phyloP scores from a whole-genome alignment of 352 stramenopile genomes.

The Phytophthora crassamura region DNA sequence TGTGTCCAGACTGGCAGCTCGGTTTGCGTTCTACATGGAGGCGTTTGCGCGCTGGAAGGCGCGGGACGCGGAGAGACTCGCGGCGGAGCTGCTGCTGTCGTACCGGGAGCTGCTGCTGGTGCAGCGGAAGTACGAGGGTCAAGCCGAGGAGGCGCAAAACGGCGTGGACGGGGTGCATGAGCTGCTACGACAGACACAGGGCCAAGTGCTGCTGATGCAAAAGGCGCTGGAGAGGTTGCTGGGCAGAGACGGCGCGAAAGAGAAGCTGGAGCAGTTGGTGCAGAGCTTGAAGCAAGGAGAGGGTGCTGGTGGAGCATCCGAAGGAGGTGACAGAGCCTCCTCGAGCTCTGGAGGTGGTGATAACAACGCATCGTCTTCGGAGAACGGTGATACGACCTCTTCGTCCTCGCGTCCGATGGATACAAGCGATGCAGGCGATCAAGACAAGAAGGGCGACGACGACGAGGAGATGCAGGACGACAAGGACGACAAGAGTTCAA shows the following conservation, averaged over 20 bases:
- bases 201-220: conserved; percentile 63
- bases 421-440: conserved; percentile 16
- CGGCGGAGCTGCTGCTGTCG: conserved; percentile 55
- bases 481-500: conserved; percentile 3
- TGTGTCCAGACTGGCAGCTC: conserved; percentile 51
- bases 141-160: conserved; percentile 33
- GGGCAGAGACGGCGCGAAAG: conserved; percentile 45
- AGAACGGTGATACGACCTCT: conserved; percentile 13
- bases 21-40: conserved; percentile 76
- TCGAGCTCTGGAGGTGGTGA: not conserved
- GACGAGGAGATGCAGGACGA: conserved; percentile 33
- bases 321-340: not conserved
- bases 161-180: conserved; percentile 62
- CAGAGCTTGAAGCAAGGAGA: conserved; percentile 31
- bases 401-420: conserved; percentile 19
- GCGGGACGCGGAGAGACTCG: conserved; percentile 60
- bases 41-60: conserved; percentile 73
- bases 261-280: conserved; percentile 46
- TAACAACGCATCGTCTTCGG: conserved; percentile 9
- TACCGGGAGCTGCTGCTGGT: conserved; percentile 61
- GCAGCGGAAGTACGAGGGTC: conserved; percentile 50
- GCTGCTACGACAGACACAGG: conserved; percentile 61
- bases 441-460: conserved; percentile 31
- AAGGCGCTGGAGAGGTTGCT: conserved; percentile 63
- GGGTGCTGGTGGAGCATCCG: not conserved